phyloP scores from a whole-genome alignment of 2,329 filamentous ascomycete genomes.

The Diatrype stigma region DNA sequence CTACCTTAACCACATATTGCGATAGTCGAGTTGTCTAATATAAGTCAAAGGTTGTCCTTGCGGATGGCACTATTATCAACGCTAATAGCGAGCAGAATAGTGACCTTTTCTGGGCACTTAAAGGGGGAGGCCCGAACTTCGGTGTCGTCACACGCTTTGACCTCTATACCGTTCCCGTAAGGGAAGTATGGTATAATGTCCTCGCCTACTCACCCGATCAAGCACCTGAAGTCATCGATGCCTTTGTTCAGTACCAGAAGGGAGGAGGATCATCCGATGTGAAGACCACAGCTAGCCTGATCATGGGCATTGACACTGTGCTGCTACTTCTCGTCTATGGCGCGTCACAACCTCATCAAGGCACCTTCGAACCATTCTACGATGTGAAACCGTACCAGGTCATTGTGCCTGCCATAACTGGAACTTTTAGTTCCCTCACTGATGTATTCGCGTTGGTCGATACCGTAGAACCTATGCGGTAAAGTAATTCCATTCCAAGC shows the following conservation, averaged over 20 bases:
- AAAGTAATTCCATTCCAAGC: neutral
- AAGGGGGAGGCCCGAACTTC: conserved; percentile 45
- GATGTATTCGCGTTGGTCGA: too few species aligned
- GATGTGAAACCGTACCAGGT: conserved; percentile 6
- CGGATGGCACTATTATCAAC: conserved; percentile 36
- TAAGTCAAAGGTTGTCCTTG: conserved; percentile 38
- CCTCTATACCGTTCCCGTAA: conserved; percentile 21
- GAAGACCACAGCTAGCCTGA: conserved; percentile 14
- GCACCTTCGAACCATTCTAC: conserved; percentile 19
- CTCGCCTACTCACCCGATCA: conserved; percentile 14
- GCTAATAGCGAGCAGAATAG: conserved; percentile 30
- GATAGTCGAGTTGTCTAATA: too few species aligned
- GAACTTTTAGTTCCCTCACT: conserved; percentile 5
- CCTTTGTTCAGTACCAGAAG: conserved; percentile 22
- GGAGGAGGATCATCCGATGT: conserved; percentile 16
- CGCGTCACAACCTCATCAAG: too few species aligned
- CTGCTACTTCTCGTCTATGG: conserved; percentile 15
- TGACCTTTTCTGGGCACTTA: conserved; percentile 44
- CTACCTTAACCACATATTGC: neutral
- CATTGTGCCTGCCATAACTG: conserved; percentile 4
- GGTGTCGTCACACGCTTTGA: conserved; percentile 36
- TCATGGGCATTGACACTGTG: conserved; percentile 12
- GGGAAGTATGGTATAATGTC: conserved; percentile 20
- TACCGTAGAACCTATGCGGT: too few species aligned
- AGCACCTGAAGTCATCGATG: conserved; percentile 18